A percentile compares a stretch with the other conserved stretches of the same genome.
Evolutionary conservation across 2,329 filamentous ascomycete genomes (phyloP).

Genomic region (Nigrospora sphaerica): DNA sequence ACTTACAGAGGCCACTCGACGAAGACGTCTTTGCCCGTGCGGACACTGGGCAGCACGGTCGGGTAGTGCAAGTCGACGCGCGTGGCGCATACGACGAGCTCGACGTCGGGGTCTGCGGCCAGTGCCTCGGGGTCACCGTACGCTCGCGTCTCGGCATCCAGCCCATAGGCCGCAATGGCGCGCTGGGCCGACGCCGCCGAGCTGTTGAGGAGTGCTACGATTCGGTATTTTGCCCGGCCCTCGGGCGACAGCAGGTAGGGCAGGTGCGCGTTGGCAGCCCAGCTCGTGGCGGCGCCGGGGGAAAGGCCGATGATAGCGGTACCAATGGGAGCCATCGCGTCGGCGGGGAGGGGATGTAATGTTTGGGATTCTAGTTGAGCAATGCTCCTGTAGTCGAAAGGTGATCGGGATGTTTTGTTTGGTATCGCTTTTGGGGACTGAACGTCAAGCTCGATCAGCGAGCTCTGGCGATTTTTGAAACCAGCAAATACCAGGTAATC

Average conservation of each 20-base stretch:
- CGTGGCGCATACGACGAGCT: conserved; percentile 45
- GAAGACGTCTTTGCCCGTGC: conserved; percentile 42
- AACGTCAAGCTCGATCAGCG: no score
- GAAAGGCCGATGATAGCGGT: conserved; percentile 51
- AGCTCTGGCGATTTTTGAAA: no score
- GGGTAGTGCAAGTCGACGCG: conserved; percentile 44
- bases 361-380: no score
- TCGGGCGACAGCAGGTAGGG: conserved; percentile 45
- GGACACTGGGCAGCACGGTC: conserved; percentile 35
- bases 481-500: no score
- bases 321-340: conserved; percentile 39
- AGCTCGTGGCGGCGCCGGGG: conserved; percentile 36
- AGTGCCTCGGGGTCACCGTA: conserved; percentile 41
- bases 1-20: conserved; percentile 47
- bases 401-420: no score
- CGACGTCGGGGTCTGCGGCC: conserved; percentile 38
- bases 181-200: conserved; percentile 31
- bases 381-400: no score
- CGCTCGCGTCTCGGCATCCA: conserved; percentile 30
- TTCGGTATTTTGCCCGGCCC: conserved; percentile 32
- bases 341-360: no score
- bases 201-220: conserved; percentile 45
- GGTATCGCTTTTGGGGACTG: no score
- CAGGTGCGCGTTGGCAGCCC: conserved; percentile 48
- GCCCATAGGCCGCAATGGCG: conserved; percentile 33